A percentile compares a stretch with the other conserved stretches of the same genome.
Conservation (phyloP, 768 basidiomycete genomes). For the Hypholoma sublateritium region DNA sequence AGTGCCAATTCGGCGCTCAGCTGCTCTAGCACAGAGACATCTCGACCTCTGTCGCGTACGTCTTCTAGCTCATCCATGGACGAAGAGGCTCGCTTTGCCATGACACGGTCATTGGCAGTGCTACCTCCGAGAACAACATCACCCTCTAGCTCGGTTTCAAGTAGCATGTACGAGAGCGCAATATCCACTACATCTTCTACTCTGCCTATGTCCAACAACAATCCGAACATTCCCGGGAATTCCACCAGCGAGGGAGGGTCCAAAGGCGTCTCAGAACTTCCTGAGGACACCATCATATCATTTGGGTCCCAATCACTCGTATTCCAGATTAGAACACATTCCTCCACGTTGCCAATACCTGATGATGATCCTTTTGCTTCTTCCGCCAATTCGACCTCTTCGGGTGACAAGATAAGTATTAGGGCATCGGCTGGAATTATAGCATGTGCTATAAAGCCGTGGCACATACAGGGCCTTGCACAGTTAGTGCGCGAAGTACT, state of each 20-base stretch:
- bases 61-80: slow-evolving; percentile 66
- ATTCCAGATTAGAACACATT: slow-evolving; percentile 52
- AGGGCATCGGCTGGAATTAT: slow-evolving; percentile 48
- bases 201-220: not conserved
- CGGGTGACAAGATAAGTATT: slow-evolving; percentile 29
- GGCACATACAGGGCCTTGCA: slow-evolving; percentile 53
- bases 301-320: slow-evolving; percentile 64
- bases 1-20: slow-evolving; percentile 17
- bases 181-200: slow-evolving; percentile 34
- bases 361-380: slow-evolving; percentile 16
- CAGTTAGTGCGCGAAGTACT: slow-evolving; percentile 34
- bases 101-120: slow-evolving; percentile 74
- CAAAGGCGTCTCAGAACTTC: not conserved
- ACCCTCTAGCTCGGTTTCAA: slow-evolving; percentile 47
- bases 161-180: slow-evolving; percentile 82
- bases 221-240: not conserved
- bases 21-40: slow-evolving; percentile 24
- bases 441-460: slow-evolving; percentile 54
- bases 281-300: slow-evolving; percentile 54
- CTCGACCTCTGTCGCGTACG: slow-evolving; percentile 39
- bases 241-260: not conserved
- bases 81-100: slow-evolving; percentile 60
- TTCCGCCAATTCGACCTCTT: slow-evolving; percentile 11
- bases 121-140: slow-evolving; percentile 51
- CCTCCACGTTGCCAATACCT: slow-evolving; percentile 18